phyloP scores from a whole-genome alignment of 768 basidiomycete species.

The Dendrothele bispora region DNA sequence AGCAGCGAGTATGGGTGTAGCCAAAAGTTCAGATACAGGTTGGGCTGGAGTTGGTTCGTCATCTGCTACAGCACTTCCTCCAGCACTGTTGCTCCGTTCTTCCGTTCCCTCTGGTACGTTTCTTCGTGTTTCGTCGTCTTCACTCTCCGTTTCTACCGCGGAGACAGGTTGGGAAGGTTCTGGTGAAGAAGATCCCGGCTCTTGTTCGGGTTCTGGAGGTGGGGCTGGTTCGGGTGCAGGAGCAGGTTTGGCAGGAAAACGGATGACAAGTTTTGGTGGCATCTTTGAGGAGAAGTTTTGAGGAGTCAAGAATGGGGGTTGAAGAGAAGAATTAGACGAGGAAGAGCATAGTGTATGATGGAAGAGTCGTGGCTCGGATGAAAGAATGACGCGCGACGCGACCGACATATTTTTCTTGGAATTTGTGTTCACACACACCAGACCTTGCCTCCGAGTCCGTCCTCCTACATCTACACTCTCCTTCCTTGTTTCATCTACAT shows the following conservation, averaged over 20 bases:
- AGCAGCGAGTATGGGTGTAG: constrained; percentile 5
- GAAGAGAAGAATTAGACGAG: no score
- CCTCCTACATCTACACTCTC: no score
- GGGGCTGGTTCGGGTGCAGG: constrained; percentile 17
- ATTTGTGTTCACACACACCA: no score
- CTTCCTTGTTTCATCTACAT: no score
- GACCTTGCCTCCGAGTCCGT: no score
- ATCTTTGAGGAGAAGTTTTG: constrained; percentile 17
- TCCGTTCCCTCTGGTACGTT: neutral
- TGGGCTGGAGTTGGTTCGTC: constrained; percentile 15
- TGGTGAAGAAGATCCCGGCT: no score
- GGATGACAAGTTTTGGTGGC: constrained; percentile 11
- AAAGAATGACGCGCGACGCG: no score
- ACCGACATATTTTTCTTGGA: no score
- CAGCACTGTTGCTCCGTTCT: constrained; percentile 32
- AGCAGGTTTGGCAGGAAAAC: constrained; percentile 18
- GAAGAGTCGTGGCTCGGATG: no score
- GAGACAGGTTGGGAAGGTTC: no score
- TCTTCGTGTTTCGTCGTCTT: constrained; percentile 5
- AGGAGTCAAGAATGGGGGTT: constrained; percentile 18
- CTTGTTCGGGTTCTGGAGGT: constrained; percentile 23
- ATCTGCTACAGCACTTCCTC: constrained; percentile 30
- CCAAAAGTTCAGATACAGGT: constrained; percentile 19
- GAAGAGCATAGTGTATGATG: no score
- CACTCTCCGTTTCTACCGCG: constrained; percentile 37